phyloP scores from a whole-genome alignment of 192 early-diverging fungal genomes.

The Lunasporangiospora selenospora region DNA sequence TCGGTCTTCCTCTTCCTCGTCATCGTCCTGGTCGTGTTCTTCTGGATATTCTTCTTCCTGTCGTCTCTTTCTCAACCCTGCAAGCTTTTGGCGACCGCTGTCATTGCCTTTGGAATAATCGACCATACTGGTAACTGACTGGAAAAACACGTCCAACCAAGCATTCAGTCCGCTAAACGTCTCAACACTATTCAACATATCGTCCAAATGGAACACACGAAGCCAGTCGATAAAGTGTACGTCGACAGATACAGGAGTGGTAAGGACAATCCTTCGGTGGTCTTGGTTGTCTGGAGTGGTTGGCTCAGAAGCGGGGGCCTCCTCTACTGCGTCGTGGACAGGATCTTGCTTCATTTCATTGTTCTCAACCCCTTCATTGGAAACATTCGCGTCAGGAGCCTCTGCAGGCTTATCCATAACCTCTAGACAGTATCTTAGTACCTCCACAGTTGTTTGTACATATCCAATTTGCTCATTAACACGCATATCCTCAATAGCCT shows the following conservation, averaged over 20 bases:
- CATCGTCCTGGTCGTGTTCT: constrained; percentile 24
- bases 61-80: no score
- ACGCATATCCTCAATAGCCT: constrained; percentile 9
- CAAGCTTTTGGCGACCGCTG: constrained; percentile 6
- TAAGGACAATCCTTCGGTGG: no score
- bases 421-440: constrained; percentile 13
- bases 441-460: constrained; percentile 7
- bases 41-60: constrained; percentile 24
- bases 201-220: constrained; percentile 13
- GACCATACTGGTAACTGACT: constrained; percentile 18
- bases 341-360: no score
- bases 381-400: no score
- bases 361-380: no score
- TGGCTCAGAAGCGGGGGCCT: no score
- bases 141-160: constrained; percentile 26
- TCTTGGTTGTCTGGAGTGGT: no score
- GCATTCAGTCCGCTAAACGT: constrained; percentile 33
- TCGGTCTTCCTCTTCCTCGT: constrained; percentile 20
- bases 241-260: constrained; percentile 17
- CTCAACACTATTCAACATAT: constrained; percentile 21
- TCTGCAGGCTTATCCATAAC: constrained; percentile 19
- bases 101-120: constrained; percentile 24
- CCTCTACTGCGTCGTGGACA: no score
- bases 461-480: no score
- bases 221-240: constrained; percentile 27